Percentiles rank a stretch among this genome's conserved stretches.
phyloP scores from a whole-genome alignment of 1,284 basidiomycete genomes.

The Marasmius sp. region DNA sequence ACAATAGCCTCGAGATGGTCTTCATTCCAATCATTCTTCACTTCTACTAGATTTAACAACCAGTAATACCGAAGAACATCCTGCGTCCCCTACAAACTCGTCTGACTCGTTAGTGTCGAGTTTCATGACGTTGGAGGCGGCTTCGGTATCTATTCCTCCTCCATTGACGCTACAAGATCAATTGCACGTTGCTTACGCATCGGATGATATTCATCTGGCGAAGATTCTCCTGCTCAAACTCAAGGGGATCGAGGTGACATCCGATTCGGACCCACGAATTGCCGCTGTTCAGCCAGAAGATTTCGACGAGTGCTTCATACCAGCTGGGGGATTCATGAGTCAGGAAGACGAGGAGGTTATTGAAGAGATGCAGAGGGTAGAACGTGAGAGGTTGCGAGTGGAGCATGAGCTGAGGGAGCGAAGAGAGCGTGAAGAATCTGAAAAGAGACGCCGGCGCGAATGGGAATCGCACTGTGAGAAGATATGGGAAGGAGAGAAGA shows the following conservation, averaged over 20 bases:
- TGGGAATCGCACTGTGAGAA: slow-evolving; percentile 6
- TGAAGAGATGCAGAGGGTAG: slow-evolving; percentile 38
- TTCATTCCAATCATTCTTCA: background rate
- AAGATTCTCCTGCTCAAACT: slow-evolving; percentile 61
- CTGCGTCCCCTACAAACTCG: slow-evolving; percentile 6
- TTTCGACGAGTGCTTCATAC: slow-evolving; percentile 60
- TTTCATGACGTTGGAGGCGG: slow-evolving; percentile 25
- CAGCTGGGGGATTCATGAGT: slow-evolving; percentile 53
- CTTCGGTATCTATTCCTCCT: slow-evolving; percentile 38
- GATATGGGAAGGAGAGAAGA: slow-evolving; percentile 24
- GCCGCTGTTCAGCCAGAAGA: slow-evolving; percentile 64
- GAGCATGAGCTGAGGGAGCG: slow-evolving; percentile 43
- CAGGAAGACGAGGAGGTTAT: slow-evolving; percentile 42
- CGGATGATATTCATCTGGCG: slow-evolving; percentile 63
- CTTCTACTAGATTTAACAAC: background rate
- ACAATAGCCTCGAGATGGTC: background rate
- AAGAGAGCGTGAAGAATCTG: slow-evolving; percentile 41
- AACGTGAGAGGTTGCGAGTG: slow-evolving; percentile 37
- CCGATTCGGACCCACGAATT: slow-evolving; percentile 61
- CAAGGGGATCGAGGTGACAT: slow-evolving; percentile 57
- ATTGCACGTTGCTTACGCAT: slow-evolving; percentile 63
- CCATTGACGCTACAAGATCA: slow-evolving; percentile 58
- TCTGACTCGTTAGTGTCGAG: slow-evolving; percentile 3
- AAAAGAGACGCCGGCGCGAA: slow-evolving; percentile 29
- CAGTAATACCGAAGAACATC: background rate